These are phyloP conservation scores for Xanthoconium stramineum DNA, from an alignment of 768 basidiomycete genomes.

Conservation along the genomic window DNA sequence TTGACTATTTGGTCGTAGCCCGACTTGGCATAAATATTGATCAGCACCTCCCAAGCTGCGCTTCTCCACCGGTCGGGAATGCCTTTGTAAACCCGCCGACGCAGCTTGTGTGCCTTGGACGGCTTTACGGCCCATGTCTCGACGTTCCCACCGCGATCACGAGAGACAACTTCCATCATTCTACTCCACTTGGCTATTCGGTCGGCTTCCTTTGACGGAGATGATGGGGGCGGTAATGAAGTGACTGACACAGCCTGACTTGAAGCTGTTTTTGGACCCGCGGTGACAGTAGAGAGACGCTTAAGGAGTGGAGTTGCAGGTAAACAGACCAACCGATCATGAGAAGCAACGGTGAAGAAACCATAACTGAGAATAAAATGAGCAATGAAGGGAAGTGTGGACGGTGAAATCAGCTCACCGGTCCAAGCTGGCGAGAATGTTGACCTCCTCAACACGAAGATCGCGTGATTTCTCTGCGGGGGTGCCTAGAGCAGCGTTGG, in stretches of 20 bases:
- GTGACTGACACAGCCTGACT: conserved; percentile 44
- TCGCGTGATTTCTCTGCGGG: conserved; percentile 62
- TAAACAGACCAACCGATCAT: conserved; percentile 80
- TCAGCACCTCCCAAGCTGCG: conserved; percentile 87
- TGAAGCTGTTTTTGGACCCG: conserved; percentile 45
- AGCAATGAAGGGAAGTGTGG: conserved; percentile 7
- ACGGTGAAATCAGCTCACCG: conserved; percentile 51
- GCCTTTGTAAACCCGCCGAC: conserved; percentile 86
- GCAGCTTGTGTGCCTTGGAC: conserved; percentile 65
- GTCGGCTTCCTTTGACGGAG: conserved; percentile 57
- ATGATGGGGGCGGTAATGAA: conserved; percentile 46
- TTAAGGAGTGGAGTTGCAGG: conserved; percentile 60
- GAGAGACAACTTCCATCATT: conserved; percentile 71
- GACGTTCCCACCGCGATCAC: conserved; percentile 77
- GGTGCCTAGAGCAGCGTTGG: conserved; percentile 53
- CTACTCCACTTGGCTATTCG: conserved; percentile 93
- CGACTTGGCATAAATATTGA: conserved; percentile 50
- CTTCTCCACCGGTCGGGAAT: conserved; percentile 94
- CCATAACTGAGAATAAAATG: conserved; percentile 65
- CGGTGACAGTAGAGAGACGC: conserved; percentile 45
- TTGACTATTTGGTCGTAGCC: conserved; percentile 43
- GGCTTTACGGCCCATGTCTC: conserved; percentile 66
- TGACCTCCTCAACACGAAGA: conserved; percentile 68
- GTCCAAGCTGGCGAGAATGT: conserved; percentile 75
- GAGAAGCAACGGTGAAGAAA: conserved; percentile 77